A percentile compares a stretch with the other conserved stretches of the same genome.
Evolutionary conservation across 225 moss, liverwort and hornwort species (phyloP).

Genomic region (Marchantia polymorpha): DNA sequence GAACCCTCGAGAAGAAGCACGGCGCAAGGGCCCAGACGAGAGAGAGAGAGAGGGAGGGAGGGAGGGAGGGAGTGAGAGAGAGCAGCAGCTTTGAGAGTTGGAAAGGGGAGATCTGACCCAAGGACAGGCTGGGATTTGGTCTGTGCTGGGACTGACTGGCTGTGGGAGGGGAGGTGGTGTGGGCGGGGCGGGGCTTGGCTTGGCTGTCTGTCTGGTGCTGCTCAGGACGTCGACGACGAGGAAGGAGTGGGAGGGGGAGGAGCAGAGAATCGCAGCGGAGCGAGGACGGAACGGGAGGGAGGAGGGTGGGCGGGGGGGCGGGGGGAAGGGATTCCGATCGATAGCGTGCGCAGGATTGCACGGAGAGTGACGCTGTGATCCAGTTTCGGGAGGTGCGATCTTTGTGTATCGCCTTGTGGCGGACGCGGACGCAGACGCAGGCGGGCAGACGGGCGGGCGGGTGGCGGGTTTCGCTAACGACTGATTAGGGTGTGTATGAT

Average conservation of each 20-base stretch:
- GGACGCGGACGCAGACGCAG: not conserved
- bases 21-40: too few relatives aligned
- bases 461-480: not conserved
- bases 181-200: not conserved
- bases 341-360: slow-evolving; percentile 21
- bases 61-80: not conserved
- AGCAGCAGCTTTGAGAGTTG: not conserved
- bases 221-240: not conserved
- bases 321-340: slow-evolving; percentile 14
- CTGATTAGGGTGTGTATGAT: slow-evolving; percentile 9
- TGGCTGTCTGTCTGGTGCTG: not conserved
- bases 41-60: not conserved
- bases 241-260: too few relatives aligned
- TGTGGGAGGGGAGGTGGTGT: too few relatives aligned
- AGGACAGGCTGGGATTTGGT: slow-evolving; percentile 1
- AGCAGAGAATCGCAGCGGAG: too few relatives aligned
- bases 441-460: too few relatives aligned
- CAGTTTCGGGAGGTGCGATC: slow-evolving; percentile 2
- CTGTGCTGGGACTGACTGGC: not conserved
- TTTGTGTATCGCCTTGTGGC: slow-evolving; percentile 6
- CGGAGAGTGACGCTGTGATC: slow-evolving; percentile 11
- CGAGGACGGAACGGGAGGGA: not conserved
- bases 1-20: slow-evolving; percentile 12
- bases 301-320: not conserved
- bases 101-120: not conserved